Percentiles rank a stretch among this genome's conserved stretches.
phyloP scores from a whole-genome alignment of 352 stramenopile species.

The Halophytophthora polymorphica region DNA sequence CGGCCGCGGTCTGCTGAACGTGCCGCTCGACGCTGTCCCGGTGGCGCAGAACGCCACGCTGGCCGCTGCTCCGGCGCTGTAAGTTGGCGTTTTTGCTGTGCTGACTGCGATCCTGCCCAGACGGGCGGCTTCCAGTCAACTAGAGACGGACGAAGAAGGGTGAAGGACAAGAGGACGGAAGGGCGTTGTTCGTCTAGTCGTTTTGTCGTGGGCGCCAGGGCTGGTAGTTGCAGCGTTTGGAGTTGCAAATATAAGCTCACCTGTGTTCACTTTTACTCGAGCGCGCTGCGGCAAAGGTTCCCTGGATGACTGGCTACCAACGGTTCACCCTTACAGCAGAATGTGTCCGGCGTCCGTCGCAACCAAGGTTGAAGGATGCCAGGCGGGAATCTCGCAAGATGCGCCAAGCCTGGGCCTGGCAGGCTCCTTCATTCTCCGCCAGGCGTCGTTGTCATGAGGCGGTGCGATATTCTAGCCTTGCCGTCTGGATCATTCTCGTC shows the following conservation, averaged over 20 bases:
- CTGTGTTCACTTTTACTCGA: slow-evolving; percentile 12
- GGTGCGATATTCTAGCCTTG: too few species aligned
- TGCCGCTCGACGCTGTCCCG: slow-evolving; percentile 38
- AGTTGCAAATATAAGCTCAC: slow-evolving; percentile 30
- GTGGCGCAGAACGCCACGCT: slow-evolving; percentile 12
- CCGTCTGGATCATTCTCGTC: too few species aligned
- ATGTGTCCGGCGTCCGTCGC: too few species aligned
- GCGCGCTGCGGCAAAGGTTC: too few species aligned
- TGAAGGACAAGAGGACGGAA: slow-evolving; percentile 14
- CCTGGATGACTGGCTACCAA: too few species aligned
- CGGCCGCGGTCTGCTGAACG: slow-evolving; percentile 92
- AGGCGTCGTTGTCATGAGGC: too few species aligned
- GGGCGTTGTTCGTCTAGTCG: slow-evolving; percentile 23
- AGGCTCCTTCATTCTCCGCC: too few species aligned
- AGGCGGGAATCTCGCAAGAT: too few species aligned
- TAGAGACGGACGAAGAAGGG: slow-evolving; percentile 13
- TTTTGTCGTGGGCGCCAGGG: slow-evolving; percentile 25
- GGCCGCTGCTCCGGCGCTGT: slow-evolving; percentile 22
- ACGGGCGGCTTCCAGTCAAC: neutral
- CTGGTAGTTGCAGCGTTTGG: slow-evolving; percentile 23
- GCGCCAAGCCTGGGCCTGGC: too few species aligned
- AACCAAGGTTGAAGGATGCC: too few species aligned
- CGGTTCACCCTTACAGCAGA: too few species aligned
- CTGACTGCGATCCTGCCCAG: slow-evolving; percentile 4
- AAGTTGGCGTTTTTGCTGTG: slow-evolving; percentile 16